phyloP scores from a whole-genome alignment of 768 basidiomycete species.

The Mycena rosella region DNA sequence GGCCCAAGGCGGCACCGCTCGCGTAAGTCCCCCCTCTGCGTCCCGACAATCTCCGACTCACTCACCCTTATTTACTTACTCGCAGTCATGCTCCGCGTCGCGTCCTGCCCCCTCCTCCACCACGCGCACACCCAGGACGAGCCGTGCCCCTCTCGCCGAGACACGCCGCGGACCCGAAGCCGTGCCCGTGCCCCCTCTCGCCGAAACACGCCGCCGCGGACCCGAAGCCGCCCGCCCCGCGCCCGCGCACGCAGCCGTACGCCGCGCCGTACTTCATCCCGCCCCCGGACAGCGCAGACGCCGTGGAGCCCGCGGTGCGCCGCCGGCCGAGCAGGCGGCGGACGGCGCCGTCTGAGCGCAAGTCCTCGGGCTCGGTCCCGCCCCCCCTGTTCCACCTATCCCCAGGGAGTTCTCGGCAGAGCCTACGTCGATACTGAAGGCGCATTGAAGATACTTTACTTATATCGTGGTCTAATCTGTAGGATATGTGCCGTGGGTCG shows the following conservation, averaged over 20 bases:
- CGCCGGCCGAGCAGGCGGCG: constrained; percentile 25
- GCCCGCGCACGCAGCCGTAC: constrained; percentile 36
- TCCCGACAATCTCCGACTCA: background rate
- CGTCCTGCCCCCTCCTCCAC: constrained; percentile 30
- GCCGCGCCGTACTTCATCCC: constrained; percentile 36
- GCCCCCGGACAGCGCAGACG: constrained; percentile 29
- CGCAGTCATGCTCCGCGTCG: constrained; percentile 25
- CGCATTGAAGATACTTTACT: no score
- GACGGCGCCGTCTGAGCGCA: constrained; percentile 15
- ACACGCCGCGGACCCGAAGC: background rate
- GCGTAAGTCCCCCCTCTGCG: constrained; percentile 19
- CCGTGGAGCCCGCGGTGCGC: constrained; percentile 24
- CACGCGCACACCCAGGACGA: constrained; percentile 11
- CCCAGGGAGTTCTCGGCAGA: no score
- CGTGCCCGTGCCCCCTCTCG: no score
- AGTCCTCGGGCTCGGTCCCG: background rate
- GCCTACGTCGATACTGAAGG: no score
- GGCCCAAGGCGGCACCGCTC: background rate
- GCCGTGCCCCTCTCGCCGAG: background rate
- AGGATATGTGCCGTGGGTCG: background rate
- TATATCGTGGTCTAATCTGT: background rate
- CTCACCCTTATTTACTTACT: no score
- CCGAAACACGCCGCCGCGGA: constrained; percentile 4
- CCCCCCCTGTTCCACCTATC: no score
- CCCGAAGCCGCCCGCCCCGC: constrained; percentile 7